phyloP scores from a whole-genome alignment of 805 yeast species.

The Saccharomycopsis babjevae region DNA sequence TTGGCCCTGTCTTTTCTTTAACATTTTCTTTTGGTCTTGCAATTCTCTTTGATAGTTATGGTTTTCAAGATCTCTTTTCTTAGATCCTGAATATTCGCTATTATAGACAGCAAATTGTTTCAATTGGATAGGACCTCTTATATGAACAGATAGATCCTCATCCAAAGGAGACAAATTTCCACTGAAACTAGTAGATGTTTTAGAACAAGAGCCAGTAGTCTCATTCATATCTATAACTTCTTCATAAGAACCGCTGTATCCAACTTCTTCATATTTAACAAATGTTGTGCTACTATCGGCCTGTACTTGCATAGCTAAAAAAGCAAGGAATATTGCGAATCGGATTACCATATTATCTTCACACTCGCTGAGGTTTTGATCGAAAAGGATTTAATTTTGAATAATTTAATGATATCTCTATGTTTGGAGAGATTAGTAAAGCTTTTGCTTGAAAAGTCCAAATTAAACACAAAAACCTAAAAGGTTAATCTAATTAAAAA shows the following conservation, averaged over 20 bases:
- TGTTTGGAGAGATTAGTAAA: too few species aligned
- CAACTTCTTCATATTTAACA: slow-evolving; percentile 50
- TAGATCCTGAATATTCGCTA: slow-evolving; percentile 36
- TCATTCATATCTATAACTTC: slow-evolving; percentile 72
- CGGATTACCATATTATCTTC: background rate
- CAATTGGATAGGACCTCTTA: slow-evolving; percentile 80
- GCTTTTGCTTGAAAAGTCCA: too few species aligned
- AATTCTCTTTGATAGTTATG: background rate
- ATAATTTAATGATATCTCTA: too few species aligned
- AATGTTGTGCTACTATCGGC: slow-evolving; percentile 63
- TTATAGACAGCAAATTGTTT: slow-evolving; percentile 76
- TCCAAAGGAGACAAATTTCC: slow-evolving; percentile 73
- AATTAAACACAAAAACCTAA: too few species aligned
- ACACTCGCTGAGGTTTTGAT: too few species aligned
- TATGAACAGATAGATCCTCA: slow-evolving; percentile 80
- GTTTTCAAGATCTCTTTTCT: slow-evolving; percentile 24
- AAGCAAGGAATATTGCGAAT: background rate
- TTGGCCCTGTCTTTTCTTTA: slow-evolving; percentile 20
- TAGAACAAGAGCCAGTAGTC: slow-evolving; percentile 31
- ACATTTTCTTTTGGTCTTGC: background rate
- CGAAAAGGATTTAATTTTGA: too few species aligned
- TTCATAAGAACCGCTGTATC: slow-evolving; percentile 73
- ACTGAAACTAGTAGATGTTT: slow-evolving; percentile 43
- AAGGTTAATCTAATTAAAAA: too few species aligned
- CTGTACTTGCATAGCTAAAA: background rate